phyloP scores from a whole-genome alignment of 2,329 filamentous ascomycete genomes.

The Aureobasidium sp. region DNA sequence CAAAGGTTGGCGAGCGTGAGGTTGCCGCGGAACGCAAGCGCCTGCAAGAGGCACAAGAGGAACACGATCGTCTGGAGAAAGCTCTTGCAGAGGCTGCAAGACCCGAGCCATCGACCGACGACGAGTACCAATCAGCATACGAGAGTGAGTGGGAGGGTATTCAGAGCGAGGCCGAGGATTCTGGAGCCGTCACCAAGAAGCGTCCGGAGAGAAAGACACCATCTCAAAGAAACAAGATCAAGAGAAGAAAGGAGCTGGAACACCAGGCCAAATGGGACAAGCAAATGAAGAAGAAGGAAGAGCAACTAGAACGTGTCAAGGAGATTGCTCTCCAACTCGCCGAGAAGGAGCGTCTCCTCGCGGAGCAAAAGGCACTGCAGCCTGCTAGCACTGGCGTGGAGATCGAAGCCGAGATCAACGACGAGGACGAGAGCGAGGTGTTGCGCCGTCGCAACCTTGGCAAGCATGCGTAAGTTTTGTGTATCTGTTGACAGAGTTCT shows the following conservation, averaged over 20 bases:
- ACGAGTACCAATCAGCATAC: constrained; percentile 83
- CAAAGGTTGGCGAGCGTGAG: constrained; percentile 67
- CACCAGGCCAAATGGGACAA: constrained; percentile 65
- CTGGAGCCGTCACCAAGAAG: constrained; percentile 52
- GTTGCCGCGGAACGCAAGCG: constrained; percentile 71
- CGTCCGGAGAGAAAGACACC: constrained; percentile 77
- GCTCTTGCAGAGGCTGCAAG: constrained; percentile 65
- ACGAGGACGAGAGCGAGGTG: constrained; percentile 27
- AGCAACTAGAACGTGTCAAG: constrained; percentile 64
- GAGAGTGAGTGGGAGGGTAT: constrained; percentile 69
- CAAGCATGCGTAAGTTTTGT: constrained; percentile 43
- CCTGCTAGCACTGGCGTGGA: constrained; percentile 22
- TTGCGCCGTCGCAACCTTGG: constrained; percentile 65
- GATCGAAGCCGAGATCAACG: constrained; percentile 21
- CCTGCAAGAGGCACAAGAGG: constrained; percentile 57
- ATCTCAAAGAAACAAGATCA: constrained; percentile 76
- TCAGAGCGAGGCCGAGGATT: constrained; percentile 48
- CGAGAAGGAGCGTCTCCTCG: constrained; percentile 39
- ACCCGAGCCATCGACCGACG: constrained; percentile 65
- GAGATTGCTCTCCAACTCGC: constrained; percentile 58
- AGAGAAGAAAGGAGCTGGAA: constrained; percentile 82
- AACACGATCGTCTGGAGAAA: constrained; percentile 59
- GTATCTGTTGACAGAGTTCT: neutral
- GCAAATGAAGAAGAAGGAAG: constrained; percentile 62
- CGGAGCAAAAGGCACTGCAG: constrained; percentile 20